phyloP scores from a whole-genome alignment of 2,329 filamentous ascomycete genomes.

The Periconia digitata region DNA sequence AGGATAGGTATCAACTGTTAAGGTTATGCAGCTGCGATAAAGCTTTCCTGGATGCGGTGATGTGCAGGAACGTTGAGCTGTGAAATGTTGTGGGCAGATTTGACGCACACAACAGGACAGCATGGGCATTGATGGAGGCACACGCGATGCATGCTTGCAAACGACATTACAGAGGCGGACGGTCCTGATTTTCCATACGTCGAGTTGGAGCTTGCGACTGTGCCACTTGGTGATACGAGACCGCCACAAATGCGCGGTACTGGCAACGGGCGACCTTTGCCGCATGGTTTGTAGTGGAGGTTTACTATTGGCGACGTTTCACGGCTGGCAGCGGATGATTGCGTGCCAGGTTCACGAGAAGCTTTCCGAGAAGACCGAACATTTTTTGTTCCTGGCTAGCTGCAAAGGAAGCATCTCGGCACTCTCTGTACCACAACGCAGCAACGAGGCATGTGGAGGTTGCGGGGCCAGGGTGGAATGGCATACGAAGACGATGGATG shows the following conservation, averaged over 20 bases:
- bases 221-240: constrained; percentile 25
- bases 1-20: constrained; percentile 30
- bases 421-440: constrained; percentile 13
- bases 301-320: constrained; percentile 22
- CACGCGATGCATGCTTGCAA: constrained; percentile 28
- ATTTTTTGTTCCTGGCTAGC: constrained; percentile 29
- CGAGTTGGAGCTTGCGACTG: constrained; percentile 13
- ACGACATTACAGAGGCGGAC: constrained; percentile 29
- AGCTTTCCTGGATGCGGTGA: constrained; percentile 33
- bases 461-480: constrained; percentile 24
- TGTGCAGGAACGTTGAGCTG: constrained; percentile 36
- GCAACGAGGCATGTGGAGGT: constrained; percentile 23
- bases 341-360: constrained; percentile 21
- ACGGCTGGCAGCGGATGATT: constrained; percentile 21
- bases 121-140: constrained; percentile 21
- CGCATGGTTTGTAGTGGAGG: no score
- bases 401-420: constrained; percentile 24
- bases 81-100: constrained; percentile 28
- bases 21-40: constrained; percentile 20
- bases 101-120: constrained; percentile 11
- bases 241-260: constrained; percentile 31
- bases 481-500: constrained; percentile 23
- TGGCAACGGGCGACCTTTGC: constrained; percentile 17
- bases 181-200: constrained; percentile 19
- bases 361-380: constrained; percentile 19